These are phyloP conservation scores for Neckera pumila DNA, from an alignment of 225 moss, liverwort and hornwort species.

Conservation along the genomic window DNA sequence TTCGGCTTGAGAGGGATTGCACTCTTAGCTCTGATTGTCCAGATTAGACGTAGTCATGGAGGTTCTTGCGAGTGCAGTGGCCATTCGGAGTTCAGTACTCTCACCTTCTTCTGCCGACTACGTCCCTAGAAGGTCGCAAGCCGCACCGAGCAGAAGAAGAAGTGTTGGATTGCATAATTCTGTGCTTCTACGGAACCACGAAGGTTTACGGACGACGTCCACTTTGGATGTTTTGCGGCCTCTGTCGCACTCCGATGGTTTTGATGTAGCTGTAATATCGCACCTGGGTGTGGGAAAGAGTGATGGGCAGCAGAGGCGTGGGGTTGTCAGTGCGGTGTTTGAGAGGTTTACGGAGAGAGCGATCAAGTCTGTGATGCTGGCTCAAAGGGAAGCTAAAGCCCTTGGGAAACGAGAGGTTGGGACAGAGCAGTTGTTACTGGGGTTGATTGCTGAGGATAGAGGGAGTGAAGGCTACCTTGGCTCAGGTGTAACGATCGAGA, in stretches of 20 bases:
- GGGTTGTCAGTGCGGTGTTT: slow-evolving; percentile 73
- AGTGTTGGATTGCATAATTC: slow-evolving; percentile 11
- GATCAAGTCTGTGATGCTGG: slow-evolving; percentile 91
- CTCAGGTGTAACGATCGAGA: slow-evolving; percentile 73
- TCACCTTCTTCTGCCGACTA: slow-evolving; percentile 35
- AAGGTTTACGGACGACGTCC: slow-evolving; percentile 58
- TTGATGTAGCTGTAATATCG: slow-evolving; percentile 55
- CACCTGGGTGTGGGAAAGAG: slow-evolving; percentile 5
- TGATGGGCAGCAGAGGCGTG: slow-evolving; percentile 39
- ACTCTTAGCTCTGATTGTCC: not conserved
- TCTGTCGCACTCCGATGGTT: slow-evolving; percentile 57
- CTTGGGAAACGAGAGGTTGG: slow-evolving; percentile 82
- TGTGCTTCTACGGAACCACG: slow-evolving; percentile 35
- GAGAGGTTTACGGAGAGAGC: slow-evolving; percentile 94
- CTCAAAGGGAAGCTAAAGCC: slow-evolving; percentile 88
- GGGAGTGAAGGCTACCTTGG: slow-evolving; percentile 74
- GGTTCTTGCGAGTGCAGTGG: slow-evolving; percentile 73
- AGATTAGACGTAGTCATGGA: slow-evolving; percentile 42
- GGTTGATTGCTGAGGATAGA: slow-evolving; percentile 85
- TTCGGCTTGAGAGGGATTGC: not conserved
- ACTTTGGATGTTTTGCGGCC: slow-evolving; percentile 47
- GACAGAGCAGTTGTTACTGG: slow-evolving; percentile 83
- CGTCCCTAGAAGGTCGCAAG: slow-evolving; percentile 44
- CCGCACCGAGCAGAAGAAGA: slow-evolving; percentile 48
- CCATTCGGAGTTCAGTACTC: slow-evolving; percentile 51